Conservation (phyloP, 768 basidiomycete genomes). For the Leucogyrophana mollusca region DNA sequence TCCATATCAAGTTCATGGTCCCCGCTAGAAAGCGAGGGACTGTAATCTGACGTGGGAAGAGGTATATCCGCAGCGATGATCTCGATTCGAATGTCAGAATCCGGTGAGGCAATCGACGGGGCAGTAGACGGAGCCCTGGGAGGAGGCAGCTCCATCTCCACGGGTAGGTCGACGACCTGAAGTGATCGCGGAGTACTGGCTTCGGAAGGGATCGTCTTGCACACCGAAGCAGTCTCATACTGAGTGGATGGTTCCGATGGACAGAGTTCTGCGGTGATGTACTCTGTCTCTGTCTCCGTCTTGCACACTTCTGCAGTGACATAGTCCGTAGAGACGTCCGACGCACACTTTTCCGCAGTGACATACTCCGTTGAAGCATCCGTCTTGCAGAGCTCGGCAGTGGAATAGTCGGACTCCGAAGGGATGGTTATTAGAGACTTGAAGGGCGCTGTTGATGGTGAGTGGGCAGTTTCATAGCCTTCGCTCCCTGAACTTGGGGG, state of each 20-base stretch:
- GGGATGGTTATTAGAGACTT: slow-evolving; percentile 61
- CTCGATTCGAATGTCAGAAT: slow-evolving; percentile 17
- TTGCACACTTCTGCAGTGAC: slow-evolving; percentile 48
- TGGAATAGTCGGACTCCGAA: slow-evolving; percentile 46
- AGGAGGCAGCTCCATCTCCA: slow-evolving; percentile 21
- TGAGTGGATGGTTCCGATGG: slow-evolving; percentile 35
- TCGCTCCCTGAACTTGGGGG: slow-evolving; percentile 43
- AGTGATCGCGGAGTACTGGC: slow-evolving; percentile 34
- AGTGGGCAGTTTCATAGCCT: slow-evolving; percentile 44
- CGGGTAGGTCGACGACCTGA: slow-evolving; percentile 32
- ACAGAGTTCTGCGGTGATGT: slow-evolving; percentile 46
- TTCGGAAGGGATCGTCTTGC: slow-evolving; percentile 36
- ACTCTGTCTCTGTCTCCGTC: slow-evolving; percentile 43
- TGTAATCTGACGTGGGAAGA: slow-evolving; percentile 36
- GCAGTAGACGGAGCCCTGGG: slow-evolving; percentile 25
- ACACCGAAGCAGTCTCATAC: slow-evolving; percentile 49
- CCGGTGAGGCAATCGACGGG: slow-evolving; percentile 24
- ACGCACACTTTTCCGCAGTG: slow-evolving; percentile 44
- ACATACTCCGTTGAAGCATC: slow-evolving; percentile 45
- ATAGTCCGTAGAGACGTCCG: slow-evolving; percentile 46
- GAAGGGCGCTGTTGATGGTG: slow-evolving; percentile 51
- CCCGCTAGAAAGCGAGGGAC: slow-evolving; percentile 23
- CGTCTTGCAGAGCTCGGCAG: slow-evolving; percentile 42
- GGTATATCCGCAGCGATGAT: slow-evolving; percentile 31
- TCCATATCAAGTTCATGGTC: slow-evolving; percentile 18